These are phyloP conservation scores for Thermothelomyces thermophilus DNA, from an alignment of 2,329 filamentous ascomycete species.

Conservation along the genomic window DNA sequence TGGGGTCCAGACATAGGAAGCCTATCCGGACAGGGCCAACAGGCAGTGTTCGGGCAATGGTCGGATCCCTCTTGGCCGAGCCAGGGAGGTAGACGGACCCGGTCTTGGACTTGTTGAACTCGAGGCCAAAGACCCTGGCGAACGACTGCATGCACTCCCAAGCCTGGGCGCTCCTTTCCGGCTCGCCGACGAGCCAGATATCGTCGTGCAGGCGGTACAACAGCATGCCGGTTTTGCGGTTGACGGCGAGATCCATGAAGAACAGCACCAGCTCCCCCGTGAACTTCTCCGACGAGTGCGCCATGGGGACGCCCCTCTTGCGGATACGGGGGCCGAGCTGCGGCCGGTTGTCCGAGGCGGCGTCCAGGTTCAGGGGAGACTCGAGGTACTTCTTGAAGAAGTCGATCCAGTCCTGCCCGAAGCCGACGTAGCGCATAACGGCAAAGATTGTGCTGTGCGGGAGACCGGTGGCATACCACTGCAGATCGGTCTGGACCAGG, in stretches of 20 bases:
- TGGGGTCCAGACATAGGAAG: constrained; percentile 45
- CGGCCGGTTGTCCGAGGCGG: constrained; percentile 27
- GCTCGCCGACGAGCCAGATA: constrained; percentile 41
- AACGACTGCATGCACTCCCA: constrained; percentile 40
- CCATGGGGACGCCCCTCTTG: constrained; percentile 39
- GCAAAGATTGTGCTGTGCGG: constrained; percentile 39
- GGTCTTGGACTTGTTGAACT: constrained; percentile 37
- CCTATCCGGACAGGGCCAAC: constrained; percentile 48
- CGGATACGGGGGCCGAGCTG: constrained; percentile 33
- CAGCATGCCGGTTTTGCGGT: constrained; percentile 36
- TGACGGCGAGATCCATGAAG: constrained; percentile 40
- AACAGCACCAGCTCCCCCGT: constrained; percentile 42
- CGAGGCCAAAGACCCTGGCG: constrained; percentile 35
- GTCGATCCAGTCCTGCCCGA: constrained; percentile 34
- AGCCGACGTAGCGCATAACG: constrained; percentile 39
- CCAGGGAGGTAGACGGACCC: constrained; percentile 33
- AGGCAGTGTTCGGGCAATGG: constrained; percentile 35
- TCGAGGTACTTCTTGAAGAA: constrained; percentile 42
- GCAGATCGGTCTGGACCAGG: constrained; percentile 37
- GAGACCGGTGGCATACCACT: constrained; percentile 37
- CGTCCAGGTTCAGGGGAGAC: constrained; percentile 38
- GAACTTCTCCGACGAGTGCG: constrained; percentile 40
- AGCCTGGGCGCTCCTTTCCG: constrained; percentile 34
- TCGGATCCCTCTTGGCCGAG: constrained; percentile 21
- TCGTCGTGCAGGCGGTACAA: constrained; percentile 44